A percentile compares a stretch with the other conserved stretches of the same genome.
Conservation (phyloP, 768 basidiomycete genomes). For the Termitomyces sp. region DNA sequence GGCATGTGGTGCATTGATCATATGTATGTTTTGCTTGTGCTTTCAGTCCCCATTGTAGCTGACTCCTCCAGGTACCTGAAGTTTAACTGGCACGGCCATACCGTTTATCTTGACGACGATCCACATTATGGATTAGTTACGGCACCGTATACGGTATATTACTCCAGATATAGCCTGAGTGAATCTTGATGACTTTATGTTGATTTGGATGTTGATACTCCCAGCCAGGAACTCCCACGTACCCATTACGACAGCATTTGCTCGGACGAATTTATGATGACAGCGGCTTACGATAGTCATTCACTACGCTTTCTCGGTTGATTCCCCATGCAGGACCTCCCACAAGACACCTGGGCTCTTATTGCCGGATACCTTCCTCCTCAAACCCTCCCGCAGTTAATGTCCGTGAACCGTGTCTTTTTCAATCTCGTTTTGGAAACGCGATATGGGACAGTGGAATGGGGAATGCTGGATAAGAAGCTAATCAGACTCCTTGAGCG, state of each 20-base stretch:
- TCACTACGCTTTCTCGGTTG: not conserved
- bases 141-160: no score
- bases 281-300: not conserved
- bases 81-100: no score
- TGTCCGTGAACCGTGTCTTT: constrained; percentile 32
- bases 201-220: not conserved
- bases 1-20: not conserved
- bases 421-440: constrained; percentile 26
- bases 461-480: constrained; percentile 26
- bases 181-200: not conserved
- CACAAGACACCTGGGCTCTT: constrained; percentile 31
- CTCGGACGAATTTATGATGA: not conserved
- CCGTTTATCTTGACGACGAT: not conserved
- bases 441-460: constrained; percentile 28
- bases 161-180: no score
- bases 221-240: not conserved
- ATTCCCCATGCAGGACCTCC: constrained; percentile 17
- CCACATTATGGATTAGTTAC: not conserved
- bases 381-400: constrained; percentile 12
- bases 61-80: no score
- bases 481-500: constrained; percentile 24
- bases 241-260: not conserved
- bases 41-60: no score
- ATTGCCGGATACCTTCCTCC: constrained; percentile 19
- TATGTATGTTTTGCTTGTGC: not conserved